Base-by-base conservation (phyloP, 1,284 basidiomycete genomes). In the Grifola frondosa region DNA sequence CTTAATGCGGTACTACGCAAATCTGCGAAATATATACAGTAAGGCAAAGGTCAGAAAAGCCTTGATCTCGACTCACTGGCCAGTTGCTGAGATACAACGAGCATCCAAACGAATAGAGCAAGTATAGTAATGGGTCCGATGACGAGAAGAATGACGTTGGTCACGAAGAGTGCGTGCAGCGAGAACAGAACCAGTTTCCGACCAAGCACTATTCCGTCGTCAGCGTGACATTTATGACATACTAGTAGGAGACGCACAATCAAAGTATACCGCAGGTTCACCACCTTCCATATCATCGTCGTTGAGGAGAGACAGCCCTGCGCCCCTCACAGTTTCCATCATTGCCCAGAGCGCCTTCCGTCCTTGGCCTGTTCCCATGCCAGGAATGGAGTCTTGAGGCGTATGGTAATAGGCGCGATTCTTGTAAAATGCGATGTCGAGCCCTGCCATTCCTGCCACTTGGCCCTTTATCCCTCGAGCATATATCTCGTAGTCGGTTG, bases 351-450 rank as follows among this genome's bases (percentile, higher is more conserved):
- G 62, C 3, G 86, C 74, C 43, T 70, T 69, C 16, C 73, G 71
- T 0, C 76, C 79, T 50, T 32, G 59, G 46, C 19, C 57, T 61
- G 44, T 78, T 71, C 52, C 74, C 75, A 30, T 80, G 63, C 79
- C 70, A 50, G 88, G 81, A 32, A 77, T 54, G 8, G 54, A 55
- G 37, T 59, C 57, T 23, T 47, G 77, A 54, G 73, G 73, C 0
- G 86, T 89, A 57, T 89, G 87, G 53, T 89, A 89, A 48, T 72
- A 73, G 46, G 80, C 79, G 38, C 87, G 69, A 5, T 78, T 77
- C 42, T 73, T 76, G 62, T 88, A 89, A 58, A 89, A 89, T 1
- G 86, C 81, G 20, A 88, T 65, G 53, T 89, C 86, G 6, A 87
- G 69, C 5, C 86, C 86, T 31, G 77, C 64, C 72, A 86, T 75